These are phyloP conservation scores for Aquilaria agallochum DNA, from an alignment of 441 rosid species.

Conservation along the genomic window DNA sequence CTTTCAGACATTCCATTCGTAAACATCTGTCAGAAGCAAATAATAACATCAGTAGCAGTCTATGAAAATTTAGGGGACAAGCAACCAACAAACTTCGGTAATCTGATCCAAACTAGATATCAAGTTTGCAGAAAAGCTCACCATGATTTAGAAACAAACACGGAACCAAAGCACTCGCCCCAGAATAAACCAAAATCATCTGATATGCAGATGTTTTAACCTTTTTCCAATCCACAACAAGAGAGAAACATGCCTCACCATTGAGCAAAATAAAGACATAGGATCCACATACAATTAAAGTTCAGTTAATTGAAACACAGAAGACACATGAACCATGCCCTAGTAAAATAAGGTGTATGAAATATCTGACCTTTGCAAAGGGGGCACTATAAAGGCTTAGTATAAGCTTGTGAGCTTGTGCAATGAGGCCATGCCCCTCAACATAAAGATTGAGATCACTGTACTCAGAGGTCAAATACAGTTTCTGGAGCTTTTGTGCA, in stretches of 20 bases:
- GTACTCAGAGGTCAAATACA: constrained; percentile 46
- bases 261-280: no score
- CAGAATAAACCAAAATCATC: no score
- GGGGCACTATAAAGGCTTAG: constrained; percentile 88
- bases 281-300: no score
- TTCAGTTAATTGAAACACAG: neutral
- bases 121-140: no score
- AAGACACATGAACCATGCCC: constrained; percentile 6
- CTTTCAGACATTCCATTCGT: constrained; percentile 99
- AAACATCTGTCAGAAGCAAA: constrained; percentile 73
- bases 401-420: constrained; percentile 65
- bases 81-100: no score
- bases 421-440: constrained; percentile 65
- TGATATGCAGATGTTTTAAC: no score
- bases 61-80: no score
- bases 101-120: no score
- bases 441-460: constrained; percentile 58
- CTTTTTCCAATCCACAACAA: no score
- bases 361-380: constrained; percentile 72
- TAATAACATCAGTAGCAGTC: constrained; percentile 14
- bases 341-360: constrained; percentile 7
- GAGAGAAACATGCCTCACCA: no score
- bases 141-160: no score
- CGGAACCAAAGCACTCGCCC: no score
- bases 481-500: constrained; percentile 50